Base-by-base conservation (phyloP, 805 yeast species). In the Yarrowia sp. region DNA sequence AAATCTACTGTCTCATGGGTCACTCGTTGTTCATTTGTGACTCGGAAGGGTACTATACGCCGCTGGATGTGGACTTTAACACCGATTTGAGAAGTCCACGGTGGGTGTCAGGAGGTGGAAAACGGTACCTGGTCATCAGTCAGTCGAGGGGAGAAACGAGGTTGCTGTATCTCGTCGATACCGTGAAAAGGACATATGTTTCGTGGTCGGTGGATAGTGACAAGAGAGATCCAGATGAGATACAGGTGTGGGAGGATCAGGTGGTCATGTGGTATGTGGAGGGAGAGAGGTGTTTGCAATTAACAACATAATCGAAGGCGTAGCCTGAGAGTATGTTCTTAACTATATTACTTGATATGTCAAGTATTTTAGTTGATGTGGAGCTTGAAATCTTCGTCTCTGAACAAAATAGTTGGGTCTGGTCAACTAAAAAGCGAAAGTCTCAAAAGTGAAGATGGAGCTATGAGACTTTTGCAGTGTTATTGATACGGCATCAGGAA, bases 141-240 rank as follows among this genome's bases (percentile, higher is more conserved):
- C 63, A 56, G 48, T 41, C 63, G 3, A 19, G 63, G 4, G 63
- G 48, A 56, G 9, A 15, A 0, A 26, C 22, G 7, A n/a, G 63
- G 35, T 5, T 56, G 22, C 15, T 42, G 4, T 56, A 56, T 19
- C 26, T 56, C 5, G 3, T 56, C 3, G 63, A 56, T n/a, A 11
- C 63, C 1, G 48, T 41, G 4, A 8, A 22, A 1, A 12, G 48
- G 5, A 56, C 11, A 1, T 41, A 41, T 26, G 63, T 42, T 26
- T 41, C 48, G 5, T 56, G 63, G 63, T 32, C 63, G 5, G 40
- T 56, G 4, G 63, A 56, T 1, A 5, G 19, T 11, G 38, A 41
- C 8, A 56, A 56, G 38, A 41, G 63, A 26, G 63, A 56, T 15
- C 48, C 63, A 2, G 63, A 56, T 10, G 63, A 56, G 48, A 22